Evolutionary conservation across 768 basidiomycete genomes (phyloP), one percentile per base, ranked within the genome.

Genomic region (Leccinum broughii): DNA sequence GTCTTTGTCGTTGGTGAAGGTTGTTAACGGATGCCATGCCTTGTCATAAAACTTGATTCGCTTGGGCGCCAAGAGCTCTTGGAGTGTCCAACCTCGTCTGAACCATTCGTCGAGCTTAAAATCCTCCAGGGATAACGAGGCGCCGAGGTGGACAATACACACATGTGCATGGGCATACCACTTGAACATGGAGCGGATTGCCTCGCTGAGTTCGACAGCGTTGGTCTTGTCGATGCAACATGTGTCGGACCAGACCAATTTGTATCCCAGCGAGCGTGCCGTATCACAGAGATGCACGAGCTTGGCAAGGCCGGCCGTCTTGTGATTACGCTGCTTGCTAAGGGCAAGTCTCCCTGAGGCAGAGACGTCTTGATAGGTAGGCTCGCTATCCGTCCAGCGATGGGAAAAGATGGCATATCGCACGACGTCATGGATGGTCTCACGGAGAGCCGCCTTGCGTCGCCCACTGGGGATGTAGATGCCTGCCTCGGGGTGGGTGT

Each of bases 221-320:
- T 68, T 68, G 28, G 50, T 54, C 55, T 68, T 66, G 56, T 74
- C 66, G 35, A 75, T 71, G 55, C 72, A 75, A 22, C 70, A 74
- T 0, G 72, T 68, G 34, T 75, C 72, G 5, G 67, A 69, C 73
- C 72, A 72, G 58, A 65, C 66, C 11, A 67, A 24, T 17, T 51
- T 64, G 35, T 68, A 68, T 13, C 66, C 67, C 3, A 66, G 46
- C 8, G 48, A 22, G 4, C 58, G 64, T 3, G 67, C 71, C 2
- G 55, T 71, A 34, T 65, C 59, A 35, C 72, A 69, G 8, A 73
- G 61, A 6, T 57, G 57, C 4, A 49, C 24, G 49, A 70, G 67
- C 55, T 73, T 69, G 30, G 28, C 26, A 24, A 59, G 32, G 26
- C 71, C 62, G 3, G 46, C 15, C 1, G 35, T 48, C 54, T 60